Evolutionary conservation across 192 early-diverging fungal genomes (phyloP).

Genomic region (Backusella tarrabulga): DNA sequence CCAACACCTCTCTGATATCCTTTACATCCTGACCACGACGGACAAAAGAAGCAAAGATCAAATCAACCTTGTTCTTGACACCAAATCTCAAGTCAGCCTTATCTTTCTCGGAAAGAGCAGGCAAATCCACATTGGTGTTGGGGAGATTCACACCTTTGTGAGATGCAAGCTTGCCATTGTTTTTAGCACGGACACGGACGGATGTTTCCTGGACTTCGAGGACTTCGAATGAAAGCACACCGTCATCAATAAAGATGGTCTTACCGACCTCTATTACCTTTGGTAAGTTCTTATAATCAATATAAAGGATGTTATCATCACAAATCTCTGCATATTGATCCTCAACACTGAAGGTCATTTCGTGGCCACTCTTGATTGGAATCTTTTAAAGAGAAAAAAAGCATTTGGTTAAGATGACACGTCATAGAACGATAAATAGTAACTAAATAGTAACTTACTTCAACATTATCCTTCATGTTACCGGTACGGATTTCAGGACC

Average conservation of each 20-base stretch:
- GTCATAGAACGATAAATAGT: background rate
- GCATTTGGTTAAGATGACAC: background rate
- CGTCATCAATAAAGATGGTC: constrained; percentile 91
- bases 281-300: constrained; percentile 80
- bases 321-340: constrained; percentile 59
- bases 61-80: constrained; percentile 91
- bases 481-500: constrained; percentile 89
- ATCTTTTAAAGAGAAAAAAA: constrained; percentile 15
- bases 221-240: constrained; percentile 93
- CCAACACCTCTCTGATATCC: constrained; percentile 86
- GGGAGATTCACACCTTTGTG: constrained; percentile 98
- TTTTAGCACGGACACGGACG: constrained; percentile 73
- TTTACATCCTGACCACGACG: constrained; percentile 87
- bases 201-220: constrained; percentile 58
- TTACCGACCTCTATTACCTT: constrained; percentile 74
- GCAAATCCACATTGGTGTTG: constrained; percentile 85
- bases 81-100: constrained; percentile 89
- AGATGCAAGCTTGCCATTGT: constrained; percentile 85
- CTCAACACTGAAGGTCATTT: constrained; percentile 76
- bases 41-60: constrained; percentile 96
- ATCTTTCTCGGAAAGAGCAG: constrained; percentile 95
- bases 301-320: constrained; percentile 66
- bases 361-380: constrained; percentile 72
- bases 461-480: constrained; percentile 69
- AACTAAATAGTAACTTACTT: constrained; percentile 43